These are phyloP conservation scores for Starmerella cellae DNA, from an alignment of 805 yeast genomes.

Conservation along the genomic window DNA sequence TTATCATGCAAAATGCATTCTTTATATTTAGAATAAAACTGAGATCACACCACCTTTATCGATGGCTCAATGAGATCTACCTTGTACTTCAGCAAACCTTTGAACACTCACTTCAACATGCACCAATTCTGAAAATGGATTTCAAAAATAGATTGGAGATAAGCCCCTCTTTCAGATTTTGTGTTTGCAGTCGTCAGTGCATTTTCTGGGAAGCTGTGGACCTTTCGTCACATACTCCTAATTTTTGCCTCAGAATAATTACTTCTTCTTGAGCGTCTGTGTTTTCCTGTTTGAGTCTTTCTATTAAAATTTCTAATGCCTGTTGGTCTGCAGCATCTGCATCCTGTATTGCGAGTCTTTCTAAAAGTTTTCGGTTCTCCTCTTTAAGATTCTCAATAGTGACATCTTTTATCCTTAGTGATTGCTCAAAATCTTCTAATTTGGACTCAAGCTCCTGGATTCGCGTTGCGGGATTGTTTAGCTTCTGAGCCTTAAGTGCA, in stretches of 20 bases:
- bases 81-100: too few species aligned
- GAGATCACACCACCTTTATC: too few species aligned
- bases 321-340: constrained; percentile 26
- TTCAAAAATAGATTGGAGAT: too few species aligned
- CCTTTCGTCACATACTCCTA: too few species aligned
- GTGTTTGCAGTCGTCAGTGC: neutral
- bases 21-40: too few species aligned
- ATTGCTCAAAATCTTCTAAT: constrained; percentile 36
- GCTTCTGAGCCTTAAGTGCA: constrained; percentile 12
- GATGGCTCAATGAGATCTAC: too few species aligned
- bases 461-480: constrained; percentile 15
- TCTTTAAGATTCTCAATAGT: constrained; percentile 22
- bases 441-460: constrained; percentile 33
- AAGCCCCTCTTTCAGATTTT: neutral
- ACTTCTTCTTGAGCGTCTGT: constrained; percentile 28
- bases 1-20: too few species aligned
- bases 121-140: too few species aligned
- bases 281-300: constrained; percentile 27
- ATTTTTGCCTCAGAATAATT: neutral
- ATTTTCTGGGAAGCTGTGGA: too few species aligned
- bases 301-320: constrained; percentile 19
- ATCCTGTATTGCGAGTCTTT: constrained; percentile 31
- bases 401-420: constrained; percentile 26
- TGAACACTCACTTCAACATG: too few species aligned
- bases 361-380: constrained; percentile 29